These are phyloP conservation scores for Pseudotsuga menziesii DNA, from an alignment of 75 land plant species.

Conservation along the genomic window DNA sequence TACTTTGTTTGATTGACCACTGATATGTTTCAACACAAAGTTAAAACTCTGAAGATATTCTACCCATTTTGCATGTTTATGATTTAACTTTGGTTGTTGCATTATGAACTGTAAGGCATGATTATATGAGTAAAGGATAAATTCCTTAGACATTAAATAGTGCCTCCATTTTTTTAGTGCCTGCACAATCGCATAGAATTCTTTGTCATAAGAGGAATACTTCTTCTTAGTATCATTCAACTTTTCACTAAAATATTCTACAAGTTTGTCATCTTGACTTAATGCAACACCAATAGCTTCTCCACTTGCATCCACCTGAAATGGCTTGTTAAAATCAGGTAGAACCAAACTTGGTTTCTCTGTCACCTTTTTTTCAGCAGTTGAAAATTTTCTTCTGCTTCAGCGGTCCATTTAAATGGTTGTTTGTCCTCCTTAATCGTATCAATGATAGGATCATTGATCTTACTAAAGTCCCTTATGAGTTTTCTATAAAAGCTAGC, in stretches of 20 bases:
- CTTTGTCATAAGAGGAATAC: too few species aligned
- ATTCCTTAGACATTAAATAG: too few species aligned
- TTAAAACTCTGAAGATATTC: not conserved
- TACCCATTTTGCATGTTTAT: not conserved
- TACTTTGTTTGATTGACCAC: not conserved
- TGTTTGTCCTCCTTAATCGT: not conserved
- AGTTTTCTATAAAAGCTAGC: too few species aligned
- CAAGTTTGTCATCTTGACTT: not conserved
- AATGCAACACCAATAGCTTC: too few species aligned
- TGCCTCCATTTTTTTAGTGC: not conserved
- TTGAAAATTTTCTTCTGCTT: too few species aligned
- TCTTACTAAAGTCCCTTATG: too few species aligned
- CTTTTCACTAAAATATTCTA: not conserved
- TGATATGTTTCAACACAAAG: not conserved
- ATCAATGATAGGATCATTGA: not conserved
- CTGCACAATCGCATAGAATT: not conserved
- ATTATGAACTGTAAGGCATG: too few species aligned
- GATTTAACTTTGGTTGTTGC: not conserved
- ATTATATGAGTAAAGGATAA: not conserved
- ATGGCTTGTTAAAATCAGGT: not conserved
- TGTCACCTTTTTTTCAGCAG: not conserved
- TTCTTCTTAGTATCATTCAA: not conserved
- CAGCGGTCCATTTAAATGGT: not conserved
- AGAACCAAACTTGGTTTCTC: too few species aligned
- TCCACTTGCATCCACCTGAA: too few species aligned